Evolutionary conservation across 169 alveolate genomes (phyloP).

Genomic region (Cryptosporidium meleagridis): DNA sequence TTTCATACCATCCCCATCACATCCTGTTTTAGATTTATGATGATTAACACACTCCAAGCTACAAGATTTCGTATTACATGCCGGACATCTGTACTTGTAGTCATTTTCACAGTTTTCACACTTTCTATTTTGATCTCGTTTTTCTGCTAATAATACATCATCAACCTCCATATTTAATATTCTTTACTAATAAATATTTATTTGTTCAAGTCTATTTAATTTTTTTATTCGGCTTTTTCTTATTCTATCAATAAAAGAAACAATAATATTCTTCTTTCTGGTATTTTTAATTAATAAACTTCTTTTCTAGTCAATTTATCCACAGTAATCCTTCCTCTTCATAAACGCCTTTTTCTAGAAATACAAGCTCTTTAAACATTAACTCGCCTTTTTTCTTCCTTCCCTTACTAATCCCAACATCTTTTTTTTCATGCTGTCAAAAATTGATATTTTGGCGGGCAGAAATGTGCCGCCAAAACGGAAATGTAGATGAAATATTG

Average conservation of each 20-base stretch:
- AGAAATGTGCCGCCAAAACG: neutral
- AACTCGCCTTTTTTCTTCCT: too few relatives aligned
- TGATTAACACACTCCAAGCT: conserved; percentile 61
- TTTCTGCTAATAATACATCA: neutral
- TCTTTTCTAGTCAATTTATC: neutral
- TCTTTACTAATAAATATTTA: neutral
- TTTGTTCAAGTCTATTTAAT: neutral
- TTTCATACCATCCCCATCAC: conserved; percentile 45
- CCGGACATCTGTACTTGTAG: conserved; percentile 75
- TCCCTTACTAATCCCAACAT: neutral
- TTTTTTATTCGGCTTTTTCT: neutral
- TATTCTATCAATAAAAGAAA: too few relatives aligned
- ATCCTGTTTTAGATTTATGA: conserved; percentile 66
- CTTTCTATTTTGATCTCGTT: neutral
- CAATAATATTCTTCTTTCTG: neutral
- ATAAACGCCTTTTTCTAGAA: too few relatives aligned
- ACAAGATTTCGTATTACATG: conserved; percentile 63
- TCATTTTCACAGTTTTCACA: conserved; percentile 42
- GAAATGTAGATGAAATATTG: neutral
- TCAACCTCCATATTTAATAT: neutral
- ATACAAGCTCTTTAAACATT: too few relatives aligned
- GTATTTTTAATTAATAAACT: too few relatives aligned
- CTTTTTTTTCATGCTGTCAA: neutral
- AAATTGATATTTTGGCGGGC: neutral
- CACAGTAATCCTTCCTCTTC: neutral